phyloP scores from a whole-genome alignment of 345 rosid genomes.

The Limnanthes douglasii region DNA sequence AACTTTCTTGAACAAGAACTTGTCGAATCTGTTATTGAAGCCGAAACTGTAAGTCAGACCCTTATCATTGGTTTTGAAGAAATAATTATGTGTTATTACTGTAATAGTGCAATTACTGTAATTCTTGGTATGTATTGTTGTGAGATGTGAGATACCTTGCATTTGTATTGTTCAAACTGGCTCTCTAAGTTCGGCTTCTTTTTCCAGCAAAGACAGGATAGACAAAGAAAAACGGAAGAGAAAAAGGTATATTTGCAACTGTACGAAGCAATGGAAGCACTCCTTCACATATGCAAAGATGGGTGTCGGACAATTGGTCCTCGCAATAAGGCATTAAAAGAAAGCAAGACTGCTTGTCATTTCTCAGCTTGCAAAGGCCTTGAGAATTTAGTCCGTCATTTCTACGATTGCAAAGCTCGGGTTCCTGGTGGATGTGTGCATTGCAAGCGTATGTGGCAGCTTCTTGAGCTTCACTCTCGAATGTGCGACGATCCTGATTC shows the following conservation, averaged over 20 bases:
- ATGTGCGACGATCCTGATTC: constrained; percentile 53
- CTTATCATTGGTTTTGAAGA: neutral
- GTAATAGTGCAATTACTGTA: no score
- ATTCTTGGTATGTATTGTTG: no score
- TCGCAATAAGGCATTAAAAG: constrained; percentile 40
- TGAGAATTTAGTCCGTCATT: constrained; percentile 64
- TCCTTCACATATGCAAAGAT: constrained; percentile 72
- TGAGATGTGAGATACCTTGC: no score
- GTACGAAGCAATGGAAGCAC: constrained; percentile 76
- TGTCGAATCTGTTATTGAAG: constrained; percentile 49
- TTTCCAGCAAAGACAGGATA: constrained; percentile 40
- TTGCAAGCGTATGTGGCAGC: constrained; percentile 92
- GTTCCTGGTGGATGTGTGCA: constrained; percentile 54
- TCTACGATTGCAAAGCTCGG: constrained; percentile 56
- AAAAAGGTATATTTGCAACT: constrained; percentile 51
- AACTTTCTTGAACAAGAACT: constrained; percentile 77
- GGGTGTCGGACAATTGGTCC: constrained; percentile 91
- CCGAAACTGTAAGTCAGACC: constrained; percentile 40
- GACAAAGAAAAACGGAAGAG: constrained; percentile 39
- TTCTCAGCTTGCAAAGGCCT: constrained; percentile 83
- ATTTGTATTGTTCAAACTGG: neutral
- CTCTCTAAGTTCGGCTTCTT: neutral
- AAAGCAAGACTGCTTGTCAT: constrained; percentile 31
- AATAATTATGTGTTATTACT: neutral
- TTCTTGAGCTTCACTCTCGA: constrained; percentile 80